Evolutionary conservation across 192 early-diverging fungal species (phyloP).

Genomic region (Phycomyces blakesleeanus): DNA sequence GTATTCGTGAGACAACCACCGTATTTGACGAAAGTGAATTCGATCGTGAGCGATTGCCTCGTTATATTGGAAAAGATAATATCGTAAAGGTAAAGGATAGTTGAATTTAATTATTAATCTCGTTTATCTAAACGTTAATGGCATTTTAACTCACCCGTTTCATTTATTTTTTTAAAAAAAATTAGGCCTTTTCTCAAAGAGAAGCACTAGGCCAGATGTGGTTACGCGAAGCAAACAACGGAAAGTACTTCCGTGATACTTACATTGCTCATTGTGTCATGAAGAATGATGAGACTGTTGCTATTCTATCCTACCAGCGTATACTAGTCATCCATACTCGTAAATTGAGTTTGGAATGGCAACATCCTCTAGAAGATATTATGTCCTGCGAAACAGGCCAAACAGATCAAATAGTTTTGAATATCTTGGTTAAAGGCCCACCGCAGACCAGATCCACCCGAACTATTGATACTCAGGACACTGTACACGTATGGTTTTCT

Average conservation of each 20-base stretch:
- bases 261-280: constrained; percentile 62
- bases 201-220: constrained; percentile 75
- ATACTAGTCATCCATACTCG: constrained; percentile 49
- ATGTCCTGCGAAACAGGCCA: not conserved
- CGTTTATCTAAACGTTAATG: too few relatives aligned
- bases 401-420: not conserved
- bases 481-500: constrained; percentile 10
- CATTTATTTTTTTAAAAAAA: too few relatives aligned
- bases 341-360: constrained; percentile 17
- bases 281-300: constrained; percentile 51
- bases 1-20: constrained; percentile 81
- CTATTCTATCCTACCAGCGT: constrained; percentile 62
- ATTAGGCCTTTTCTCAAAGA: constrained; percentile 60
- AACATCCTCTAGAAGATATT: constrained; percentile 12
- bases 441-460: too few relatives aligned
- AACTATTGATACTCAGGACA: not conserved
- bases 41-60: constrained; percentile 72
- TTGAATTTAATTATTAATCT: too few relatives aligned
- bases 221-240: constrained; percentile 66
- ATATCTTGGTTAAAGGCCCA: not conserved
- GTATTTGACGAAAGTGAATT: constrained; percentile 75
- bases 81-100: constrained; percentile 47
- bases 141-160: too few relatives aligned
- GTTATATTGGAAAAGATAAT: constrained; percentile 65
- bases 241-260: constrained; percentile 59